Conservation (phyloP, 441 rosid species). For the Erodium texanum region DNA sequence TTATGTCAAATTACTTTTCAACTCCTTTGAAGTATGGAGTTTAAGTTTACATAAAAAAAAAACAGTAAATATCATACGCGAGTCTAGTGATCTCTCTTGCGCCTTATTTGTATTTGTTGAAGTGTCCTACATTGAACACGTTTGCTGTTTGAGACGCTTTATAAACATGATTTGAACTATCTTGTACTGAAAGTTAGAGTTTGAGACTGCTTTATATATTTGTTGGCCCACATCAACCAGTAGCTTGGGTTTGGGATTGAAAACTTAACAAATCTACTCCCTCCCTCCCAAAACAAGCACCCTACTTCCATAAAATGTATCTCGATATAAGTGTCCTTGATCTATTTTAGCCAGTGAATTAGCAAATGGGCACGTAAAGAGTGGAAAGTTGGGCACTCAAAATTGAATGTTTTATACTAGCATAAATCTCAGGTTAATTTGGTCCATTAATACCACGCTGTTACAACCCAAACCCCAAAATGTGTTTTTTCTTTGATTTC, state of each 20-base stretch:
- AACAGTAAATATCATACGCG: background rate
- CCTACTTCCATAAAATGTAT: background rate
- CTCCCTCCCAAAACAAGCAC: background rate
- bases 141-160: background rate
- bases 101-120: background rate
- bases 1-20: background rate
- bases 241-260: background rate
- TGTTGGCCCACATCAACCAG: background rate
- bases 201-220: background rate
- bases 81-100: background rate
- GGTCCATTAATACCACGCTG: background rate
- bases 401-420: background rate
- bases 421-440: too few species aligned
- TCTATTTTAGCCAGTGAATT: background rate
- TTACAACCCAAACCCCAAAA: background rate
- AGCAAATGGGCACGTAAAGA: too few species aligned
- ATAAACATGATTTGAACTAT: too few species aligned
- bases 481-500: background rate
- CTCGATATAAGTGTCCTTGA: background rate
- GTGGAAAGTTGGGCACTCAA: background rate
- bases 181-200: too few species aligned
- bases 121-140: background rate
- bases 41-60: background rate
- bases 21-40: background rate
- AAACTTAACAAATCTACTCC: background rate